Evolutionary conservation across 2,329 filamentous ascomycete genomes (phyloP).

Genomic region (Cladosporium sphaerospermum): DNA sequence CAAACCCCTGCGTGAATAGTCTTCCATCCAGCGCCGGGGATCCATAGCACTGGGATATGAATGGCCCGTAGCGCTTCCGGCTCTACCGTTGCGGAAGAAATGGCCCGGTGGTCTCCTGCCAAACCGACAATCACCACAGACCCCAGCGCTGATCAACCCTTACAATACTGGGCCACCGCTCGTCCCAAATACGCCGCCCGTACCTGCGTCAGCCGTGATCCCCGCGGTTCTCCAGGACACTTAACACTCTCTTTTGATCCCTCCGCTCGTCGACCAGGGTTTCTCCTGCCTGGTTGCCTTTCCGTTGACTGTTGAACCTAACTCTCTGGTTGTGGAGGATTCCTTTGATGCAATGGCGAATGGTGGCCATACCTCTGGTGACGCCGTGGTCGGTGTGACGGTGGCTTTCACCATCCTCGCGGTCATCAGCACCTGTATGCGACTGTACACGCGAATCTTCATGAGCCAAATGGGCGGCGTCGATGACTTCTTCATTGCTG

Average conservation of each 20-base stretch:
- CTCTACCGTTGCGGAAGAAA: too few relatives aligned
- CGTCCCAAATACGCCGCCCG: too few relatives aligned
- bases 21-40: neutral
- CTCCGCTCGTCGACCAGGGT: neutral
- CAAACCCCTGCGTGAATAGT: too few relatives aligned
- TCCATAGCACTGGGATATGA: neutral
- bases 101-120: too few relatives aligned
- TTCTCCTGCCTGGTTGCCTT: neutral
- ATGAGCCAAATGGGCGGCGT: conserved; percentile 13
- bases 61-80: neutral
- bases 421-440: conserved; percentile 15
- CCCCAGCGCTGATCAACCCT: neutral
- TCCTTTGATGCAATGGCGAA: neutral
- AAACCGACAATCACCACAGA: neutral
- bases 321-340: neutral
- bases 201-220: too few relatives aligned
- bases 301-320: neutral
- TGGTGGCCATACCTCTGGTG: conserved; percentile 21
- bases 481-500: conserved; percentile 15
- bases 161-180: neutral
- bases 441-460: conserved; percentile 18
- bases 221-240: too few relatives aligned
- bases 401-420: conserved; percentile 22
- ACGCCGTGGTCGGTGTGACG: conserved; percentile 22
- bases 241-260: too few relatives aligned